These are phyloP conservation scores for Fraxinus albicans DNA, from an alignment of 305 asterid species.

Conservation along the genomic window DNA sequence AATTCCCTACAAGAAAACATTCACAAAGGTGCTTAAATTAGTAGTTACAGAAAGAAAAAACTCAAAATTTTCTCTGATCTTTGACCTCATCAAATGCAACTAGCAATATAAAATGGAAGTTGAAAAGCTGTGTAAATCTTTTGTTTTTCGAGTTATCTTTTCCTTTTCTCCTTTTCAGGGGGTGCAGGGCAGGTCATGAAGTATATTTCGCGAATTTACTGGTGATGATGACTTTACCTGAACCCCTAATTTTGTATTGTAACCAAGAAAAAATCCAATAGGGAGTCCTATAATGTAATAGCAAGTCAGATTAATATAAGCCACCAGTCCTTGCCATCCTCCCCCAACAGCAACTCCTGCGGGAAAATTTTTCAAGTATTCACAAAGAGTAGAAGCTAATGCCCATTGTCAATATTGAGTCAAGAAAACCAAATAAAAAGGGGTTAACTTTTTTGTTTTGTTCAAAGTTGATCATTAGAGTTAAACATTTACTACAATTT, in stretches of 20 bases:
- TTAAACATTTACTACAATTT: not conserved
- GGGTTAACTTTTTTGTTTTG: not conserved
- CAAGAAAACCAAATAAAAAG: not conserved
- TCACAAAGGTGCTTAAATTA: conserved; percentile 2
- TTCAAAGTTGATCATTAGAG: not conserved
- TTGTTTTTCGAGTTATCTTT: not conserved
- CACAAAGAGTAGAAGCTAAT: not conserved
- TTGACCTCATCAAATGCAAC: not conserved
- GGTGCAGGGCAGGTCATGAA: not conserved
- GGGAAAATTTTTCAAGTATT: not conserved
- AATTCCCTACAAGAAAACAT: conserved; percentile 54
- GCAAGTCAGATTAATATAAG: conserved; percentile 74
- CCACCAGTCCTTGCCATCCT: conserved; percentile 97
- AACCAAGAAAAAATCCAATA: conserved; percentile 73
- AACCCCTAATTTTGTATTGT: conserved; percentile 68
- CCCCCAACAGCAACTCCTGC: conserved; percentile 98
- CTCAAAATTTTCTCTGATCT: not conserved
- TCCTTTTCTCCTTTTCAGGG: not conserved
- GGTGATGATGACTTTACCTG: conserved; percentile 44
- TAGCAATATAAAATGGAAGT: not conserved
- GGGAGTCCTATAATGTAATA: conserved; percentile 80
- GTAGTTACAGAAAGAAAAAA: not conserved
- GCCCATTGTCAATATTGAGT: not conserved
- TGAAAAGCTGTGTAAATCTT: not conserved
- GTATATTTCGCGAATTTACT: not conserved